Base-by-base conservation (phyloP, 2,329 filamentous ascomycete genomes). In the Epichloe aotearoae region DNA sequence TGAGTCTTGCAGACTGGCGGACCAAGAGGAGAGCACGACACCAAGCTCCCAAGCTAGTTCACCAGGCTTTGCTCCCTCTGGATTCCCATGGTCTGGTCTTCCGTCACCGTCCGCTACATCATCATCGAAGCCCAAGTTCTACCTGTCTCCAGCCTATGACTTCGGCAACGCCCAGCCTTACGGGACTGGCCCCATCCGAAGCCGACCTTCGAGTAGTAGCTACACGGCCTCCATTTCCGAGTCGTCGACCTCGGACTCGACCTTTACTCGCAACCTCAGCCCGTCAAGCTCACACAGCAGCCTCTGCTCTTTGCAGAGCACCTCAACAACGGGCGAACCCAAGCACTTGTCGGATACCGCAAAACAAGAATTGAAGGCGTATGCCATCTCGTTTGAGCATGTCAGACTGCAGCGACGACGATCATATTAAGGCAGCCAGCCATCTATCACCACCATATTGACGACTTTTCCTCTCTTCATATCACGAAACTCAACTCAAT, bases 341-440 rank as follows among this genome's bases (percentile, higher is more conserved):
- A 66, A 65, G 42, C 73, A 77, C 46, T 73, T 95, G 56, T 89
- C 88, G 3, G 82, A 86, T 56, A 84, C 86, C 66, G 83, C 86
- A 30, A 82, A 81, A 60, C 82, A 80, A 66, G 88, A 95, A 65
- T 78, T 96, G 37, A 82, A 84, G 63, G 84, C 85, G 58, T 96
- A 96, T 67, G 86, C 87, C 57, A 86, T 84, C 63, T 88, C 86
- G 2, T 95, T 96, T 64, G 90, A 96, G 67, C 86, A 89, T 57
- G 83, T 85, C 52, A 78, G 86, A 54, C 64, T 73, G 50, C 75
- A 79, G 60, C 75, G 77, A 57, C 69, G 77, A 61, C 68, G 81
- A 70, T 76, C 77, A 33, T 72, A 75, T 62, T 80, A 74, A 38
- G 12, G 19, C 33, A 15, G 17, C 8, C 34, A 14, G 12, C 23